phyloP scores from a whole-genome alignment of 164 flowering plant genomes.

The Sextonia rubra region DNA sequence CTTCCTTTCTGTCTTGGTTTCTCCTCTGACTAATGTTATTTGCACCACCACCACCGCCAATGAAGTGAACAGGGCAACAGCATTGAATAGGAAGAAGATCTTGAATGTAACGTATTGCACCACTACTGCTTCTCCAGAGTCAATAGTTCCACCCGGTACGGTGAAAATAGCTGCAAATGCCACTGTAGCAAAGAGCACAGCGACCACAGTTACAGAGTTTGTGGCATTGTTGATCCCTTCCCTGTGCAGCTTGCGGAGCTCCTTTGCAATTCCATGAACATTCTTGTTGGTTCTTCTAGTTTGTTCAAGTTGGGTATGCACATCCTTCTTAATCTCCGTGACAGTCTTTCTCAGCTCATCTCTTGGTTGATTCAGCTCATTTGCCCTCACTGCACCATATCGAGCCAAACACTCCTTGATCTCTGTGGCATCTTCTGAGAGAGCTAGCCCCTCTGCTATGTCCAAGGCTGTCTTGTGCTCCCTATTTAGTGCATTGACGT shows the following conservation, averaged over 20 bases:
- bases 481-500: constrained; percentile 68
- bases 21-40: constrained; percentile 73
- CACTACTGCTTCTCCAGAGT: constrained; percentile 47
- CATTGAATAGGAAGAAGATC: constrained; percentile 66
- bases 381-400: constrained; percentile 56
- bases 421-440: constrained; percentile 56
- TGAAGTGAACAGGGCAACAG: constrained; percentile 71
- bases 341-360: constrained; percentile 75
- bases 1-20: constrained; percentile 60
- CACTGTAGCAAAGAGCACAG: constrained; percentile 76
- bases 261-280: constrained; percentile 61
- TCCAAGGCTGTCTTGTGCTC: constrained; percentile 72
- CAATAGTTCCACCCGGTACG: constrained; percentile 59
- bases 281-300: constrained; percentile 65
- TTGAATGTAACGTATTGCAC: constrained; percentile 47
- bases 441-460: constrained; percentile 62
- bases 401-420: constrained; percentile 46
- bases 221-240: constrained; percentile 81
- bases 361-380: constrained; percentile 71
- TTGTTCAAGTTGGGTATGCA: constrained; percentile 70
- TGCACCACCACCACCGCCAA: constrained; percentile 82
- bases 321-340: constrained; percentile 65
- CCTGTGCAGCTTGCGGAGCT: constrained; percentile 64
- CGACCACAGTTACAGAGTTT: constrained; percentile 79
- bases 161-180: constrained; percentile 81